Evolutionary conservation across 441 rosid genomes (phyloP), one percentile per base, ranked within the genome.

Genomic region (Melastoma candidum): DNA sequence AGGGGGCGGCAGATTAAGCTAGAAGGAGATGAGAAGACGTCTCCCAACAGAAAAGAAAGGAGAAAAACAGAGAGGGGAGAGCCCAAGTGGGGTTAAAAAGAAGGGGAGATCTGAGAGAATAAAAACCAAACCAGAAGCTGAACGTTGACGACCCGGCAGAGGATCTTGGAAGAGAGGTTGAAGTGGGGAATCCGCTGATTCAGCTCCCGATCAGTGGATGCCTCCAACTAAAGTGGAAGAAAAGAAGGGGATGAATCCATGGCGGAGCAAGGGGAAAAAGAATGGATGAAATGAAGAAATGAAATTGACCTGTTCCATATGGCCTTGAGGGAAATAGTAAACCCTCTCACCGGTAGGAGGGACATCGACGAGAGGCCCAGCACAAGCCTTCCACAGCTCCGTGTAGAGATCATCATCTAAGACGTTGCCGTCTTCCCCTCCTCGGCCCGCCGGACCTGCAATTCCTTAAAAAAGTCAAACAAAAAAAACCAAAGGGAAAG

Each of bases 301-400:
- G 22, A 17, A 17, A 46, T 66, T 57, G 61, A 68, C 89, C 70
- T 82, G 89, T 50, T 82, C 89, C 85, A 82, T 82, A 69, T 82
- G 89, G 4, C 89, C 89, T 70, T 82, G 89, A 44, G 85, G 85
- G 47, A 82, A 77, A 57, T 82, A 82, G 69, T 51, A 79, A 10
- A 82, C 85, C 56, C 68, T 71, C 63, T 79, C 76, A n/a, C 56
- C 59, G 56, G 26, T 39, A 58, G 61, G 77, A 32, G 89, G 89
- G 58, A 79, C 75, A 53, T 75, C 81, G 17, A 82, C 83, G 1
- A 82, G 57, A 48, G 89, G 85, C 8, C 89, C 89, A 12, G 89
- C 83, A 49, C 85, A 77, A 32, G 74, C 68, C 47, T 74, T 75
- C 89, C 89, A 82, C 8, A 79, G 57, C 81, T 79, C 85, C 17